phyloP scores from a whole-genome alignment of 2,329 filamentous ascomycete genomes.

The Trichoderma oligosporum region DNA sequence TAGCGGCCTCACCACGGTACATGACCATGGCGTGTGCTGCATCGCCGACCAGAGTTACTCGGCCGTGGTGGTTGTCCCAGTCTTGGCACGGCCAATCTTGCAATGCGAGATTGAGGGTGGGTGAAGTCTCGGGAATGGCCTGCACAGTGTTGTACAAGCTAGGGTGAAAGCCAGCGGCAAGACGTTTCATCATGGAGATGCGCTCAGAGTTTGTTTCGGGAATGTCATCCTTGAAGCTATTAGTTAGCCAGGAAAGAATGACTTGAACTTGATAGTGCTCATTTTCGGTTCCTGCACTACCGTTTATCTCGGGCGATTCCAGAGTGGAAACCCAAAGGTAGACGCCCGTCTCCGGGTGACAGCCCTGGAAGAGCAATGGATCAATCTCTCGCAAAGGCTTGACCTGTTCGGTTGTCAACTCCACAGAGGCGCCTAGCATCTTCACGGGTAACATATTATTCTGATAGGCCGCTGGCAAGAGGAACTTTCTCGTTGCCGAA shows the following conservation, averaged over 20 bases:
- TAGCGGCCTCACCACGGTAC: constrained; percentile 42
- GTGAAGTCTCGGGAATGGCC: constrained; percentile 40
- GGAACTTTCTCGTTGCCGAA: constrained; percentile 35
- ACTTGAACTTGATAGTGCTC: constrained; percentile 43
- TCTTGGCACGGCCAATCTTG: constrained; percentile 37
- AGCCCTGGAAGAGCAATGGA: constrained; percentile 52
- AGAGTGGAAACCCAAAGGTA: constrained; percentile 50
- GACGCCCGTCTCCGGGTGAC: constrained; percentile 47
- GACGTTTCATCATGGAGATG: constrained; percentile 39
- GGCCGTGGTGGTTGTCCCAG: constrained; percentile 43
- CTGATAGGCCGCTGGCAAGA: constrained; percentile 32
- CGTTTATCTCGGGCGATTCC: constrained; percentile 38
- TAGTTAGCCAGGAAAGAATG: constrained; percentile 44
- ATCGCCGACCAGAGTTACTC: constrained; percentile 49
- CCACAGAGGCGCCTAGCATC: constrained; percentile 37
- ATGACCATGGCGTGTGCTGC: constrained; percentile 58
- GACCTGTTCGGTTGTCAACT: constrained; percentile 38
- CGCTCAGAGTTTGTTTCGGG: constrained; percentile 31
- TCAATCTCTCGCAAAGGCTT: constrained; percentile 45
- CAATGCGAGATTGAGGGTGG: constrained; percentile 35
- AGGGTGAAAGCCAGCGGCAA: constrained; percentile 32
- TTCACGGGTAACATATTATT: constrained; percentile 37
- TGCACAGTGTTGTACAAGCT: constrained; percentile 42
- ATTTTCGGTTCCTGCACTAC: constrained; percentile 29
- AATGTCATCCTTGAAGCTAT: constrained; percentile 32